A percentile compares a stretch with the other conserved stretches of the same genome.
These are phyloP conservation scores for Drechslerella dactyloides DNA, from an alignment of 2,329 filamentous ascomycete genomes.

Conservation along the genomic window DNA sequence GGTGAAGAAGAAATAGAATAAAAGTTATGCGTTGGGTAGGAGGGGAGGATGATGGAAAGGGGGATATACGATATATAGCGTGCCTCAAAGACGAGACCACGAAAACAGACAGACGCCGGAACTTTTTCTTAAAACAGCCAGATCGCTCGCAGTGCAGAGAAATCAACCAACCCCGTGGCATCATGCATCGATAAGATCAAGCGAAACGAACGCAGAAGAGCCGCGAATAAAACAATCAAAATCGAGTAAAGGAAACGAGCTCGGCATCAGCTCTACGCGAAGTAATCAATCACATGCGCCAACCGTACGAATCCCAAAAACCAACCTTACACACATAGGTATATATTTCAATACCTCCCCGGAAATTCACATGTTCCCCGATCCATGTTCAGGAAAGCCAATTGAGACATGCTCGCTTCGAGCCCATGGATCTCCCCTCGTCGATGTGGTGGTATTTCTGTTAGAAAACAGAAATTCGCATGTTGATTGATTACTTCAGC, in stretches of 20 bases:
- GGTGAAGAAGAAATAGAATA: background rate
- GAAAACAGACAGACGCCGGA: conserved; percentile 23
- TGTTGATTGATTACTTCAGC: conserved; percentile 49
- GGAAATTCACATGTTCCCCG: conserved; percentile 20
- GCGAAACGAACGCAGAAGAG: conserved; percentile 24
- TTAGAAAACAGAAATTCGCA: conserved; percentile 12
- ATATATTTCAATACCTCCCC: background rate
- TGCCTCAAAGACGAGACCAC: background rate
- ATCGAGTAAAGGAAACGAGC: conserved; percentile 34
- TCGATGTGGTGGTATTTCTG: too few species aligned
- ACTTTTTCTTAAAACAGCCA: conserved; percentile 24
- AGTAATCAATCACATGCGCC: conserved; percentile 46
- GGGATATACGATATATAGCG: background rate
- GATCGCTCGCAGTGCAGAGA: conserved; percentile 29
- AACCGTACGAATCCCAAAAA: conserved; percentile 40
- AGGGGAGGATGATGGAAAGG: background rate
- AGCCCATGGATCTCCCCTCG: conserved; percentile 49
- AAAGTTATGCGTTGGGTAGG: too few species aligned
- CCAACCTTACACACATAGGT: conserved; percentile 6
- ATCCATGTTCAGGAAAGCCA: conserved; percentile 38
- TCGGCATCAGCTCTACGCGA: conserved; percentile 40
- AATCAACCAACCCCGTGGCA: conserved; percentile 26
- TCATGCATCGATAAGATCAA: conserved; percentile 11
- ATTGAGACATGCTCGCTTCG: conserved; percentile 24
- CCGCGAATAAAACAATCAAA: conserved; percentile 18